Percentiles rank a stretch among this genome's conserved stretches.
Evolutionary conservation across 1,284 basidiomycete genomes (phyloP).

Genomic region (Peniophora sp.): DNA sequence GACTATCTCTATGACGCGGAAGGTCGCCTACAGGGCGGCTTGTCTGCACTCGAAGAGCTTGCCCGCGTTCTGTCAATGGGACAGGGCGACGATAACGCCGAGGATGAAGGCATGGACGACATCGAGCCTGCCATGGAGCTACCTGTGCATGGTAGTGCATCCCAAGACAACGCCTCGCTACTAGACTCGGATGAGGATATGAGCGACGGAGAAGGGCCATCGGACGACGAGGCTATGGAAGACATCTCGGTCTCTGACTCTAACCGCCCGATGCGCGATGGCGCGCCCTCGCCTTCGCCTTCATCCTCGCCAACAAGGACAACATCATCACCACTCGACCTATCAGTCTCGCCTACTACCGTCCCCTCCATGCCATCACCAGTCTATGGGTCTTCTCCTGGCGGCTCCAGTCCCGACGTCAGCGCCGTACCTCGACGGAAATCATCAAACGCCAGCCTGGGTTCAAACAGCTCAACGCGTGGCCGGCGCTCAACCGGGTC

Average conservation of each 20-base stretch:
- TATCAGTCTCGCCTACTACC: constrained; percentile 19
- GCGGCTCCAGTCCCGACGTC: constrained; percentile 14
- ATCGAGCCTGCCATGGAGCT: constrained; percentile 65
- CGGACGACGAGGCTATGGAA: constrained; percentile 70
- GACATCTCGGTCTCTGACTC: constrained; percentile 70
- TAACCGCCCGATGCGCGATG: constrained; percentile 11
- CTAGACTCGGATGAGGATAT: constrained; percentile 73
- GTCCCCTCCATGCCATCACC: constrained; percentile 15
- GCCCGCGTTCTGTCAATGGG: constrained; percentile 69
- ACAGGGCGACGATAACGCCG: constrained; percentile 42
- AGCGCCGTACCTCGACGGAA: constrained; percentile 7
- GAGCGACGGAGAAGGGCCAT: constrained; percentile 58
- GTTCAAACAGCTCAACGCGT: constrained; percentile 25
- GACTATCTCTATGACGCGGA: constrained; percentile 72
- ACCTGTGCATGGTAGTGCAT: constrained; percentile 53
- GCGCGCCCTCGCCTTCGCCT: constrained; percentile 13
- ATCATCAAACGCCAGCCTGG: constrained; percentile 21
- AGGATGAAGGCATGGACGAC: constrained; percentile 53
- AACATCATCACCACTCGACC: background rate
- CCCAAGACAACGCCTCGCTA: constrained; percentile 40
- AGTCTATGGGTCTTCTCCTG: constrained; percentile 17
- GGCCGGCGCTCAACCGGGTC: constrained; percentile 35
- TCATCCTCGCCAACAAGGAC: background rate
- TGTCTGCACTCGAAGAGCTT: constrained; percentile 74
- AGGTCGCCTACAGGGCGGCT: constrained; percentile 75